Percentiles rank a stretch among this genome's conserved stretches.
These are phyloP conservation scores for Trichoderma oligosporum DNA, from an alignment of 2,329 filamentous ascomycete species.

Conservation along the genomic window DNA sequence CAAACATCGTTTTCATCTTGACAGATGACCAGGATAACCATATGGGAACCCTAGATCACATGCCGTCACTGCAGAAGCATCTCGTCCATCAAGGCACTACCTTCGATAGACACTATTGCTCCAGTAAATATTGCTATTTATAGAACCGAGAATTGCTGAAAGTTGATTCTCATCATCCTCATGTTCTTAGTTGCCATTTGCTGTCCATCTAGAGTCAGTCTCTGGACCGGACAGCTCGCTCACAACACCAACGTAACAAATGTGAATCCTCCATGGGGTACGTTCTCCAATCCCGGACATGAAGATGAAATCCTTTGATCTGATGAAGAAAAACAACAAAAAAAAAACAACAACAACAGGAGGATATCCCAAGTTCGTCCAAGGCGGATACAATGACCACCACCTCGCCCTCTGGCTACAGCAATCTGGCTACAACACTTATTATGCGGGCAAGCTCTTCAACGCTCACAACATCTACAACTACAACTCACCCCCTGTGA, in stretches of 20 bases:
- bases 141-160: neutral
- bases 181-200: slow-evolving; percentile 52
- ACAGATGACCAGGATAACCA: slow-evolving; percentile 66
- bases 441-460: slow-evolving; percentile 70
- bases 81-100: slow-evolving; percentile 55
- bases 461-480: slow-evolving; percentile 60
- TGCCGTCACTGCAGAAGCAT: slow-evolving; percentile 54
- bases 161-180: neutral
- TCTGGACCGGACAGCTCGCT: slow-evolving; percentile 63
- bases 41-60: slow-evolving; percentile 58
- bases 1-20: slow-evolving; percentile 63
- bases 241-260: slow-evolving; percentile 70
- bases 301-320: neutral
- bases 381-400: slow-evolving; percentile 60
- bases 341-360: too few species aligned
- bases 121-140: slow-evolving; percentile 27
- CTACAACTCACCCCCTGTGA: slow-evolving; percentile 55
- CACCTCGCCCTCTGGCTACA: slow-evolving; percentile 72
- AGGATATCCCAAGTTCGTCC: slow-evolving; percentile 62
- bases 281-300: neutral
- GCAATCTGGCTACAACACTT: slow-evolving; percentile 63
- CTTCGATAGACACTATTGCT: slow-evolving; percentile 62
- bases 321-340: neutral
- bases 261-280: slow-evolving; percentile 50
- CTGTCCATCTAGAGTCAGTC: slow-evolving; percentile 62